Evolutionary conservation across 306 rosid genomes (phyloP).

Genomic region (Erythrophleum fordii): DNA sequence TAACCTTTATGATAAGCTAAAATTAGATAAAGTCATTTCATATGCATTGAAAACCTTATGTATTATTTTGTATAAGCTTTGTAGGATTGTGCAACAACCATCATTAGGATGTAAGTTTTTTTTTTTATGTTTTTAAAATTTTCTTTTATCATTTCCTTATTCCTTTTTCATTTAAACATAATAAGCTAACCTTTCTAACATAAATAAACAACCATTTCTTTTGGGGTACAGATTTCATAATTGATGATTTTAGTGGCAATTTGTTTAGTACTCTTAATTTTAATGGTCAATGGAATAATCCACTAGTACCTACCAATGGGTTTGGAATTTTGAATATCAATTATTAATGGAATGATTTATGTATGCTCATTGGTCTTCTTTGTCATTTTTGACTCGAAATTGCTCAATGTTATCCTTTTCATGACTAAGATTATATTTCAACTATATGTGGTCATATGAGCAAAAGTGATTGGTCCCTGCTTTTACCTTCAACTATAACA

Average conservation of each 20-base stretch:
- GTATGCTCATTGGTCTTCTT: neutral
- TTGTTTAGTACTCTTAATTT: neutral
- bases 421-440: neutral
- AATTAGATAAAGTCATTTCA: neutral
- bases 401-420: neutral
- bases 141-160: neutral
- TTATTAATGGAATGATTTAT: neutral
- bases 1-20: neutral
- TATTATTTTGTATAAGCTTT: neutral
- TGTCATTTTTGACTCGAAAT: neutral
- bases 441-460: neutral
- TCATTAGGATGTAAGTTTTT: conserved; percentile 4
- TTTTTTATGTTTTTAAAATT: neutral
- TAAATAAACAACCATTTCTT: neutral
- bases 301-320: neutral
- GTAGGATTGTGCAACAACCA: neutral
- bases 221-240: neutral
- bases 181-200: neutral
- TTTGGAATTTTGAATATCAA: neutral
- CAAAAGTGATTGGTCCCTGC: neutral
- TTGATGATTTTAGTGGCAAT: neutral
- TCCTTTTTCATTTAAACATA: neutral
- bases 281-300: neutral
- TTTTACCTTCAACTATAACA: neutral
- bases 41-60: neutral